These are phyloP conservation scores for Scheffersomyces amazonensis DNA, from an alignment of 805 yeast genomes.

Conservation along the genomic window DNA sequence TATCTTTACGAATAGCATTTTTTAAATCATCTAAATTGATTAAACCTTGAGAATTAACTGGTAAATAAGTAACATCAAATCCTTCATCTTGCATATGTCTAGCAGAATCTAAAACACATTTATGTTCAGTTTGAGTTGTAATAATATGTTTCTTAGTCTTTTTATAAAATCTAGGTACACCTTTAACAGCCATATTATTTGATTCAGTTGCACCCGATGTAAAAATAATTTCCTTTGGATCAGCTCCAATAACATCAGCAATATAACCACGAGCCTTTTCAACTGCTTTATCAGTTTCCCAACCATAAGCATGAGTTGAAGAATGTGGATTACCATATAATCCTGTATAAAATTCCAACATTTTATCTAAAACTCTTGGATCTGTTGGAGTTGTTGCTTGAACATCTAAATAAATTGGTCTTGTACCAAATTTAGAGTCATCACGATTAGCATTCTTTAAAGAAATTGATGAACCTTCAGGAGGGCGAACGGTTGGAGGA, in stretches of 20 bases:
- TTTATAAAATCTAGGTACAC: slow-evolving; percentile 90
- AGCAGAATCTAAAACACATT: slow-evolving; percentile 97
- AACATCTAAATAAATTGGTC: slow-evolving; percentile 95
- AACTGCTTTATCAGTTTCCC: slow-evolving; percentile 95
- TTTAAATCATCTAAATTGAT: slow-evolving; percentile 75
- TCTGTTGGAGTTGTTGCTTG: slow-evolving; percentile 99
- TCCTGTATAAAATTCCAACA: slow-evolving; percentile 86
- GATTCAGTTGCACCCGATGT: slow-evolving; percentile 98
- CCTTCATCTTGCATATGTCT: slow-evolving; percentile 96
- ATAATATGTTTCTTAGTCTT: slow-evolving; percentile 90
- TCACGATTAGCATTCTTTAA: slow-evolving; percentile 46
- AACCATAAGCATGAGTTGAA: slow-evolving; percentile 94
- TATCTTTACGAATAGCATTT: slow-evolving; percentile 83
- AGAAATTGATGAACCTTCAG: slow-evolving; percentile 45
- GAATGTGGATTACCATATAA: slow-evolving; percentile 98
- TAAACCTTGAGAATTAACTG: slow-evolving; percentile 79
- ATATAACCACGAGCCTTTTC: slow-evolving; percentile 82
- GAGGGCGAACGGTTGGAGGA: slow-evolving; percentile 29
- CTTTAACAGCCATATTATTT: slow-evolving; percentile 92
- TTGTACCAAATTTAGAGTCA: slow-evolving; percentile 52
- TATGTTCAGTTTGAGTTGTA: slow-evolving; percentile 96
- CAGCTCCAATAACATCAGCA: slow-evolving; percentile 85
- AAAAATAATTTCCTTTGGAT: slow-evolving; percentile 94
- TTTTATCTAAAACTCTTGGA: slow-evolving; percentile 89
- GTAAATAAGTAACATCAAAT: slow-evolving; percentile 89